These are phyloP conservation scores for Curvularia lunata DNA, from an alignment of 2,329 filamentous ascomycete genomes.

Conservation along the genomic window DNA sequence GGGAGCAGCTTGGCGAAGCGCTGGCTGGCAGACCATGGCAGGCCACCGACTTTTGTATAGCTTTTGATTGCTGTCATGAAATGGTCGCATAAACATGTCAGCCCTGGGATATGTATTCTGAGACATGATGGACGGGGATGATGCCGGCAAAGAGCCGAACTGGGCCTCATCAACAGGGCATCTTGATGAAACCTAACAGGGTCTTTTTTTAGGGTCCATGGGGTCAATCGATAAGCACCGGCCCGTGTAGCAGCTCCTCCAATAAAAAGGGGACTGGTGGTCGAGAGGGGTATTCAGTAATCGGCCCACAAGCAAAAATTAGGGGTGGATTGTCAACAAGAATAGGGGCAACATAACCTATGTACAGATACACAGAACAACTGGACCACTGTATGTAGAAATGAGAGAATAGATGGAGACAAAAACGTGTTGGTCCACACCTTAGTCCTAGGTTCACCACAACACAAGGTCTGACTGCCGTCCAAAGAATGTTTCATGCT, in stretches of 20 bases:
- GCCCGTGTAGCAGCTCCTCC: slow-evolving; percentile 5
- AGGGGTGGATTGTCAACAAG: slow-evolving; percentile 1
- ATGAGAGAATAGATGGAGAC: slow-evolving; percentile 20
- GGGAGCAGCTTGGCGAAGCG: slow-evolving; percentile 11
- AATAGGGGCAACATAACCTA: slow-evolving; percentile 14
- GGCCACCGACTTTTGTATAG: slow-evolving; percentile 24
- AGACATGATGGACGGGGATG: slow-evolving; percentile 29
- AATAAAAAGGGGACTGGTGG: neutral
- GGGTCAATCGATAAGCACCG: slow-evolving; percentile 2
- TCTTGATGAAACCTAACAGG: slow-evolving; percentile 19
- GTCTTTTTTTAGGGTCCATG: slow-evolving; percentile 6
- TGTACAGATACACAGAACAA: slow-evolving; percentile 10
- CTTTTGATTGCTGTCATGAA: slow-evolving; percentile 21
- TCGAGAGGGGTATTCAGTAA: neutral
- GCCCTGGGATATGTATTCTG: slow-evolving; percentile 24
- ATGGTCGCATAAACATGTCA: slow-evolving; percentile 24
- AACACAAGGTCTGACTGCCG: slow-evolving; percentile 13
- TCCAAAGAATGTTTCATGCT: slow-evolving; percentile 13
- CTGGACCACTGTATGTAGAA: slow-evolving; percentile 11
- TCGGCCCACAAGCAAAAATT: slow-evolving; percentile 4
- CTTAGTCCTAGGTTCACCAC: slow-evolving; percentile 5
- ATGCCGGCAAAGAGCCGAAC: slow-evolving; percentile 26
- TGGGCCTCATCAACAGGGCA: slow-evolving; percentile 20
- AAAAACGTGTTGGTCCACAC: slow-evolving; percentile 17
- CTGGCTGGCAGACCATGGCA: slow-evolving; percentile 11